Conservation (phyloP, 805 yeast genomes). For the Diddensiella caesifluorescens region DNA sequence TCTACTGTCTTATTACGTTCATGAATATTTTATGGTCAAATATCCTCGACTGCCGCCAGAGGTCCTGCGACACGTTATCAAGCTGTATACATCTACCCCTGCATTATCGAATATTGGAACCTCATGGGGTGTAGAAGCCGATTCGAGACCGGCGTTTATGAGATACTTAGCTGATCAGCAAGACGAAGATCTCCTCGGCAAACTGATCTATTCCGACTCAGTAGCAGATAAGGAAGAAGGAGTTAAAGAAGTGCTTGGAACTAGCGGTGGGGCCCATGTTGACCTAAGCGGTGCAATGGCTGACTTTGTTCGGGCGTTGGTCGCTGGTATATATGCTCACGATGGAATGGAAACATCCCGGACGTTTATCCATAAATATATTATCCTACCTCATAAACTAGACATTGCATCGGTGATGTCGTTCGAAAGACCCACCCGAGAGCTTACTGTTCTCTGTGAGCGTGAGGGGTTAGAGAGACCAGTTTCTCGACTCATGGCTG, state of each 20-base stretch:
- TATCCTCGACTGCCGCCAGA: slow-evolving; percentile 89
- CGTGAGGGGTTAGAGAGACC: slow-evolving; percentile 73
- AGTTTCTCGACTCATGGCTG: slow-evolving; percentile 77
- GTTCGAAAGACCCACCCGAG: slow-evolving; percentile 81
- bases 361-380: slow-evolving; percentile 64
- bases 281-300: slow-evolving; percentile 45
- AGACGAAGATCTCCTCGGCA: slow-evolving; percentile 44
- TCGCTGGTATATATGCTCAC: slow-evolving; percentile 78
- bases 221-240: slow-evolving; percentile 18
- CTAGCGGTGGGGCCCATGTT: slow-evolving; percentile 36
- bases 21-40: slow-evolving; percentile 64
- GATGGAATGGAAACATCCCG: slow-evolving; percentile 60
- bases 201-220: slow-evolving; percentile 17
- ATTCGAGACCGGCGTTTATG: slow-evolving; percentile 55
- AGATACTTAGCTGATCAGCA: slow-evolving; percentile 67
- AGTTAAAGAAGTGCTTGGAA: slow-evolving; percentile 37
- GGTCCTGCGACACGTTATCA: slow-evolving; percentile 68
- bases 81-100: slow-evolving; percentile 64
- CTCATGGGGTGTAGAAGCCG: slow-evolving; percentile 86
- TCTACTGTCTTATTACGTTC: slow-evolving; percentile 65
- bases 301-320: slow-evolving; percentile 70
- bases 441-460: slow-evolving; percentile 68
- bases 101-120: slow-evolving; percentile 63
- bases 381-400: slow-evolving; percentile 69
- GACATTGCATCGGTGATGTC: slow-evolving; percentile 69